These are phyloP conservation scores for Alisma plantagoaquatica DNA, from an alignment of 106 monocot genomes.

Conservation along the genomic window DNA sequence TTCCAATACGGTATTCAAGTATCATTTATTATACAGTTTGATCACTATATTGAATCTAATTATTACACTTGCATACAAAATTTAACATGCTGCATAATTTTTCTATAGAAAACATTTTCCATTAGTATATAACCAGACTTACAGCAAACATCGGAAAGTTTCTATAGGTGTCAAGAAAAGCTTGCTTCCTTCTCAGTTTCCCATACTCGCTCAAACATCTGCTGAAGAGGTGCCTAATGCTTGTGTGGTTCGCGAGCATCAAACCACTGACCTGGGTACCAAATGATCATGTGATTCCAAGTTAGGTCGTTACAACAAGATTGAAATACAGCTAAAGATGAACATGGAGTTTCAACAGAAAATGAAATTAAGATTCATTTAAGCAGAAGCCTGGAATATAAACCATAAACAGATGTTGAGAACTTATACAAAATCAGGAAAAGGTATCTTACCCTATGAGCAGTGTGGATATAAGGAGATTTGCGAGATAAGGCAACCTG, in stretches of 20 bases:
- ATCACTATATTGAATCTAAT: too few relatives aligned
- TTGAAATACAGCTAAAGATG: too few relatives aligned
- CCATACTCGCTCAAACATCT: slow-evolving; percentile 89
- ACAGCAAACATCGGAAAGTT: slow-evolving; percentile 99
- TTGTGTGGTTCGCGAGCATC: slow-evolving; percentile 99
- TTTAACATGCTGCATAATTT: too few relatives aligned
- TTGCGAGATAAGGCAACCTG: slow-evolving; percentile 98
- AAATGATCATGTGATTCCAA: background rate
- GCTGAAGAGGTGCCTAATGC: slow-evolving; percentile 90
- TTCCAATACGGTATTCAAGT: too few relatives aligned
- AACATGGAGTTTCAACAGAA: background rate
- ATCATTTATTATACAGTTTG: too few relatives aligned
- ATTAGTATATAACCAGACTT: too few relatives aligned
- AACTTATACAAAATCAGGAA: too few relatives aligned
- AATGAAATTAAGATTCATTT: background rate
- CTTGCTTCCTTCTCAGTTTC: slow-evolving; percentile 86
- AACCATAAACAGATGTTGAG: too few relatives aligned
- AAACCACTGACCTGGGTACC: slow-evolving; percentile 73
- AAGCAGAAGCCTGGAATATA: background rate
- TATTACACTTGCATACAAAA: too few relatives aligned
- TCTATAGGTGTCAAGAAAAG: slow-evolving; percentile 87
- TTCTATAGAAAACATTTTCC: too few relatives aligned
- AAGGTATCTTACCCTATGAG: slow-evolving; percentile 64
- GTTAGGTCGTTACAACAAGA: too few relatives aligned
- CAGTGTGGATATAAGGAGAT: slow-evolving; percentile 93